These are phyloP conservation scores for Aspergillus coremiiformis DNA, from an alignment of 495 filamentous ascomycete genomes.

Conservation along the genomic window DNA sequence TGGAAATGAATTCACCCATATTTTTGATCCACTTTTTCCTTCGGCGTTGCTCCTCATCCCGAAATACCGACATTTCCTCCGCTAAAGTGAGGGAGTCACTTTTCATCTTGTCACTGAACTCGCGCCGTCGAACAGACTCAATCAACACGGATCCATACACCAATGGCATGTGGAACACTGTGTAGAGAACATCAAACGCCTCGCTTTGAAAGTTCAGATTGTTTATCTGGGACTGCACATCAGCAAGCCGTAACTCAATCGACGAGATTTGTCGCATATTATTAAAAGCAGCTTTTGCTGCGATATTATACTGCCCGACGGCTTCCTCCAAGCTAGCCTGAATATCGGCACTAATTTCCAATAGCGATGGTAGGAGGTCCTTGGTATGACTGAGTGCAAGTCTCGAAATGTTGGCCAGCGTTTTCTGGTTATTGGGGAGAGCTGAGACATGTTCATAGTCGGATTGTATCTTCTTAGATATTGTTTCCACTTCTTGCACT, in stretches of 20 bases:
- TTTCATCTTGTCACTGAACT: conserved; percentile 87
- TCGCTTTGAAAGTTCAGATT: conserved; percentile 61
- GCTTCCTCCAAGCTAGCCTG: conserved; percentile 61
- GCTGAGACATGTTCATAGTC: conserved; percentile 76
- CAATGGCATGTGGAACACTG: conserved; percentile 72
- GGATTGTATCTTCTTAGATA: conserved; percentile 76
- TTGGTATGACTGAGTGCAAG: conserved; percentile 81
- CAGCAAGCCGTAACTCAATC: conserved; percentile 65
- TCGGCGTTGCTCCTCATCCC: conserved; percentile 84
- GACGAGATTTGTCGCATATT: conserved; percentile 74
- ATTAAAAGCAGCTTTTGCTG: conserved; percentile 50
- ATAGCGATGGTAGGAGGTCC: conserved; percentile 74
- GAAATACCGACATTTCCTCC: conserved; percentile 83
- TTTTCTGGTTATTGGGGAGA: conserved; percentile 60
- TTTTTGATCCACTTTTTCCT: conserved; percentile 85
- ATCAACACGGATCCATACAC: conserved; percentile 83
- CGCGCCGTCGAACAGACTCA: conserved; percentile 75
- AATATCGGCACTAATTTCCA: conserved; percentile 65
- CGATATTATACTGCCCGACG: conserved; percentile 53
- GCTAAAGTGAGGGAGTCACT: conserved; percentile 75
- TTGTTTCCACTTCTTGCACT: conserved; percentile 75
- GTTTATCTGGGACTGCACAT: conserved; percentile 61
- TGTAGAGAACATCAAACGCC: conserved; percentile 66
- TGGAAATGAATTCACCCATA: conserved; percentile 53
- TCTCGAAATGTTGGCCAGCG: conserved; percentile 73